These are phyloP conservation scores for Clavispora fructus DNA, from an alignment of 805 yeast species.

Conservation along the genomic window DNA sequence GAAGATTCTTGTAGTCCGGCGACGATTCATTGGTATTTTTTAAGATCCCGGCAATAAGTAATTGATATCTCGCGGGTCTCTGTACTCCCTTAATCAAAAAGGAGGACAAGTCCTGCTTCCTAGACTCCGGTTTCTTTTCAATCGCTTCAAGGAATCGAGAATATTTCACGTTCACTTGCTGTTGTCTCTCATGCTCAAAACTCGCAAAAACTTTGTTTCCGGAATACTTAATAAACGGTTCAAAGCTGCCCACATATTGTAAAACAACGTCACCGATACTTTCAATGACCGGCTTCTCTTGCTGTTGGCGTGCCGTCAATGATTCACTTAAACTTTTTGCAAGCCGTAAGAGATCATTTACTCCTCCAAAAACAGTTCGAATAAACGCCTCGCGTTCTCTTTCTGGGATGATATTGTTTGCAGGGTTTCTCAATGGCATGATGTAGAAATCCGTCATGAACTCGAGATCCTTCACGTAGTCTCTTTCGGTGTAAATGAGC, in stretches of 20 bases:
- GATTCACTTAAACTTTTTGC: conserved; percentile 87
- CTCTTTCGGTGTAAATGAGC: conserved; percentile 88
- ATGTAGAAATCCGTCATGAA: conserved; percentile 91
- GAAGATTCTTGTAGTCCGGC: conserved; percentile 64
- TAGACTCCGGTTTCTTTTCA: conserved; percentile 75
- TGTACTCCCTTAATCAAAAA: conserved; percentile 94
- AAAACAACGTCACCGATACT: conserved; percentile 84
- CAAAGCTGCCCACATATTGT: conserved; percentile 80
- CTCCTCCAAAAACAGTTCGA: conserved; percentile 86
- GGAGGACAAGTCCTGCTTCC: conserved; percentile 88
- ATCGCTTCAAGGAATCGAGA: conserved; percentile 92
- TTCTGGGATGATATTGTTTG: conserved; percentile 73
- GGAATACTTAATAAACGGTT: conserved; percentile 88
- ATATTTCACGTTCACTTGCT: conserved; percentile 82
- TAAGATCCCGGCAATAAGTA: conserved; percentile 73
- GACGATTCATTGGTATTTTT: conserved; percentile 76
- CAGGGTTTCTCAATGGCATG: conserved; percentile 77
- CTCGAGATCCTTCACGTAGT: conserved; percentile 91
- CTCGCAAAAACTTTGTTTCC: conserved; percentile 94
- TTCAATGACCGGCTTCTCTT: conserved; percentile 75
- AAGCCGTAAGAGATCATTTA: conserved; percentile 77
- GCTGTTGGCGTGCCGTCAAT: conserved; percentile 75
- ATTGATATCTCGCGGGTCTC: conserved; percentile 90
- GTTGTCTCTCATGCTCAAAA: conserved; percentile 91
- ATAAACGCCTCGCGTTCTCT: conserved; percentile 87